Conservation (phyloP, 169 alveolate genomes). For the Cryptosporidium sp. region DNA sequence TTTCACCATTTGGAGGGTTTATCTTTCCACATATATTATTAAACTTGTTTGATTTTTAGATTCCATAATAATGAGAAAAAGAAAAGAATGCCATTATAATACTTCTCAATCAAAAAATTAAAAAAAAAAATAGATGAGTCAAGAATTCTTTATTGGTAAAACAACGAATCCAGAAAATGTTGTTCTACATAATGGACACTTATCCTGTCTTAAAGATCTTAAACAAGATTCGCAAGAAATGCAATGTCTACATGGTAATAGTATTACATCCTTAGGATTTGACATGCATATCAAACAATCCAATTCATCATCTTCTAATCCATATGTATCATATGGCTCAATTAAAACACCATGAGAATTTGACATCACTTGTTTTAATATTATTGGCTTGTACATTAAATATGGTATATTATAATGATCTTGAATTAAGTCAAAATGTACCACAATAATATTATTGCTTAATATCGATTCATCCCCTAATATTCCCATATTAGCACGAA, state of each 20-base stretch:
- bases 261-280: constrained; percentile 75
- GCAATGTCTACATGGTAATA: constrained; percentile 74
- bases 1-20: background rate
- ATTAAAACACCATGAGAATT: constrained; percentile 10
- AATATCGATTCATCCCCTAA: background rate
- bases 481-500: background rate
- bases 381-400: constrained; percentile 51
- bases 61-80: background rate
- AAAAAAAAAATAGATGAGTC: background rate
- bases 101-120: too few relatives aligned
- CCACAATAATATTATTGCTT: background rate
- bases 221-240: constrained; percentile 77
- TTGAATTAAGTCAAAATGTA: constrained; percentile 55
- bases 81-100: too few relatives aligned
- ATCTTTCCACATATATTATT: too few relatives aligned
- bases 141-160: constrained; percentile 76
- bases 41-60: background rate
- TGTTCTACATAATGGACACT: constrained; percentile 81
- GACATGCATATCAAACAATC: constrained; percentile 78
- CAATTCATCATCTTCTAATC: constrained; percentile 74
- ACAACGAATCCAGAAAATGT: constrained; percentile 78
- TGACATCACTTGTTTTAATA: constrained; percentile 21
- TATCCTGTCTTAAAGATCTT: constrained; percentile 80
- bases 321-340: constrained; percentile 67
- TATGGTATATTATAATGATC: constrained; percentile 51